Conservation (phyloP, 106 monocot genomes). For the Acanthochlamys bracteata region DNA sequence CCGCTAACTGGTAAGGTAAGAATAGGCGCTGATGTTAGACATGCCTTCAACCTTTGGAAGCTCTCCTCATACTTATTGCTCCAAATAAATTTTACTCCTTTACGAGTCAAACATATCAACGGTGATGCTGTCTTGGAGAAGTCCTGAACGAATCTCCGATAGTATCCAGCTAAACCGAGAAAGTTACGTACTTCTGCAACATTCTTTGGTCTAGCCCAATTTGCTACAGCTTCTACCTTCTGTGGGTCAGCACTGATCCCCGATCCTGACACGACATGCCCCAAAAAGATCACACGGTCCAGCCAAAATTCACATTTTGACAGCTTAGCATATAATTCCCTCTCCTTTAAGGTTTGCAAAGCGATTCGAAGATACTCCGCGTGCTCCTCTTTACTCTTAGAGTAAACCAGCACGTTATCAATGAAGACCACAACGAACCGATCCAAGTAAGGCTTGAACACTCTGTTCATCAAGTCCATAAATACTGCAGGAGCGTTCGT, state of each 20-base stretch:
- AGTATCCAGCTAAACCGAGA: not conserved
- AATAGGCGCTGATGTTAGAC: not conserved
- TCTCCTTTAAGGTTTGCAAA: not conserved
- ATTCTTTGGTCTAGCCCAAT: not conserved
- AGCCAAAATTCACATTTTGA: constrained; percentile 9
- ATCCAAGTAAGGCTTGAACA: constrained; percentile 1
- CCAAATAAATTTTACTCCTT: not conserved
- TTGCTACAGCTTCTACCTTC: not conserved
- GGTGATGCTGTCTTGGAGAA: not conserved
- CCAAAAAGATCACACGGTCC: not conserved
- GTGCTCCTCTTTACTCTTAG: not conserved
- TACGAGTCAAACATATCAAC: not conserved
- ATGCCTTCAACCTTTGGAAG: not conserved
- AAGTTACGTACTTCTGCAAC: not conserved
- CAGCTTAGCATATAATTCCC: no score
- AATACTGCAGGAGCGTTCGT: not conserved
- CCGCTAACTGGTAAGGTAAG: not conserved
- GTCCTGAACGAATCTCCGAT: not conserved
- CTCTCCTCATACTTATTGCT: not conserved
- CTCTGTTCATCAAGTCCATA: constrained; percentile 4
- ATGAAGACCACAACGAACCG: constrained; percentile 5
- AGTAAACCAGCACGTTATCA: not conserved
- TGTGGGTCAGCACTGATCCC: not conserved
- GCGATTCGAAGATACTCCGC: no score
- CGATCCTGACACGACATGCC: constrained; percentile 1